Percentiles rank a stretch among this genome's conserved stretches.
Conservation (phyloP, 371 early-diverging fungal genomes). For the Mortierella sp. region DNA sequence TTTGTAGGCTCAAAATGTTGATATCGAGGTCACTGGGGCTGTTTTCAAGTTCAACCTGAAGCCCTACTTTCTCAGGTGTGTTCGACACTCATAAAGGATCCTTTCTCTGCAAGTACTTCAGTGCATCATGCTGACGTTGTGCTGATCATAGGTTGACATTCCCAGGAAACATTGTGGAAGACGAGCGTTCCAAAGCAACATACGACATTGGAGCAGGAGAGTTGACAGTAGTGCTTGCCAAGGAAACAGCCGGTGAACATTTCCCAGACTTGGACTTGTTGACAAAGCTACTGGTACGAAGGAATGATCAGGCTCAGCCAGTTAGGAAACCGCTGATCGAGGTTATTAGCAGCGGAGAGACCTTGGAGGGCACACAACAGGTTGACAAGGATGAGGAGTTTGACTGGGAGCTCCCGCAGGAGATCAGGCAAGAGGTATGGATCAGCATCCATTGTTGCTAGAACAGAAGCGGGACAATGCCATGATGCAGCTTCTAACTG, state of each 20-base stretch:
- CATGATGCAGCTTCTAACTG: too few relatives aligned
- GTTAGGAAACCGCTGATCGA: conserved; percentile 72
- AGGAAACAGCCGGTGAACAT: conserved; percentile 79
- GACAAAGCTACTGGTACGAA: conserved; percentile 79
- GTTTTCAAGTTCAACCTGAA: conserved; percentile 83
- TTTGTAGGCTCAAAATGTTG: conserved; percentile 84
- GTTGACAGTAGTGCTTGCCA: conserved; percentile 79
- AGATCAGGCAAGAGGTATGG: conserved; percentile 60
- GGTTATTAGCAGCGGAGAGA: conserved; percentile 64
- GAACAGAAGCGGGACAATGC: too few relatives aligned
- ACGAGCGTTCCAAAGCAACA: conserved; percentile 82
- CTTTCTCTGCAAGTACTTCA: too few relatives aligned
- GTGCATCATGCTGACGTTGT: too few relatives aligned
- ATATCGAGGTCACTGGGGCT: conserved; percentile 76
- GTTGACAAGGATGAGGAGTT: conserved; percentile 72
- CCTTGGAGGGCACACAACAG: conserved; percentile 49
- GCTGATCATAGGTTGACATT: conserved; percentile 77
- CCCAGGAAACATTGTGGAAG: conserved; percentile 85
- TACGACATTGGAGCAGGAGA: conserved; percentile 87
- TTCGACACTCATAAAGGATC: background rate
- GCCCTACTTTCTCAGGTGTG: conserved; percentile 86
- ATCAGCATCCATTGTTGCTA: too few relatives aligned
- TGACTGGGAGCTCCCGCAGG: conserved; percentile 91
- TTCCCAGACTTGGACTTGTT: conserved; percentile 92
- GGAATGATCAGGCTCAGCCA: conserved; percentile 57